A percentile compares a stretch with the other conserved stretches of the same genome.
Evolutionary conservation across 495 filamentous ascomycete genomes (phyloP).

Genomic region (Podospora didyma): DNA sequence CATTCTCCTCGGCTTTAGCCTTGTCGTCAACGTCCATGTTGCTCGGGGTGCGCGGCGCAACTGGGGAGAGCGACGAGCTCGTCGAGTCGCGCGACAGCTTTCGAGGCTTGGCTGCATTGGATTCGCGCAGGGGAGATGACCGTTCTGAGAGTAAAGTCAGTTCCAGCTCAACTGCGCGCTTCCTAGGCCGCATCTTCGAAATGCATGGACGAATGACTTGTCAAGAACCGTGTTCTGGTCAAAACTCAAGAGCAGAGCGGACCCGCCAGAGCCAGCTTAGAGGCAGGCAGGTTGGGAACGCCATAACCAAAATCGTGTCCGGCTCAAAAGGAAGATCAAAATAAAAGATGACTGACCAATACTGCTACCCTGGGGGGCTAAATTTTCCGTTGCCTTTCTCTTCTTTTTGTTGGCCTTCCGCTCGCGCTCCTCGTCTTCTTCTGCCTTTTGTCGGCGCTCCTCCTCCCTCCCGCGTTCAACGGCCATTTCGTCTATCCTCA

Average conservation of each 20-base stretch:
- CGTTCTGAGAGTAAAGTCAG: conserved; percentile 29
- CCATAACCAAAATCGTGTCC: background rate
- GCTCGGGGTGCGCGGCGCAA: conserved; percentile 43
- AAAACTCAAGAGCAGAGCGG: conserved; percentile 1
- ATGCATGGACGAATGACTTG: background rate
- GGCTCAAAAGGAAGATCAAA: conserved; percentile 3
- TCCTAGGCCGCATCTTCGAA: background rate
- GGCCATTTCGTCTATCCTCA: conserved; percentile 46
- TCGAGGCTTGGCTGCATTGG: conserved; percentile 35
- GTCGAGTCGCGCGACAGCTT: conserved; percentile 52
- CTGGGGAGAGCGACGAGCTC: conserved; percentile 62
- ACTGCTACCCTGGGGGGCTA: conserved; percentile 64
- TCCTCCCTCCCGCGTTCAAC: conserved; percentile 37
- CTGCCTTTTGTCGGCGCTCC: conserved; percentile 35
- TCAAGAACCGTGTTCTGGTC: background rate
- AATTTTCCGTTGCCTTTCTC: conserved; percentile 46
- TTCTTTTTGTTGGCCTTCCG: conserved; percentile 55
- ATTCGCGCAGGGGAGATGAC: conserved; percentile 43
- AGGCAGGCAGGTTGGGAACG: no score
- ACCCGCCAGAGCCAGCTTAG: background rate
- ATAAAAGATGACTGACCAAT: conserved; percentile 50
- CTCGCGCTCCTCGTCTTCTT: conserved; percentile 45
- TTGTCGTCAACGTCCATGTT: conserved; percentile 51
- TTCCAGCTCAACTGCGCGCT: conserved; percentile 1
- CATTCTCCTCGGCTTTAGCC: conserved; percentile 41